These are phyloP conservation scores for Saturnispora halmiae DNA, from an alignment of 805 yeast genomes.

Conservation along the genomic window DNA sequence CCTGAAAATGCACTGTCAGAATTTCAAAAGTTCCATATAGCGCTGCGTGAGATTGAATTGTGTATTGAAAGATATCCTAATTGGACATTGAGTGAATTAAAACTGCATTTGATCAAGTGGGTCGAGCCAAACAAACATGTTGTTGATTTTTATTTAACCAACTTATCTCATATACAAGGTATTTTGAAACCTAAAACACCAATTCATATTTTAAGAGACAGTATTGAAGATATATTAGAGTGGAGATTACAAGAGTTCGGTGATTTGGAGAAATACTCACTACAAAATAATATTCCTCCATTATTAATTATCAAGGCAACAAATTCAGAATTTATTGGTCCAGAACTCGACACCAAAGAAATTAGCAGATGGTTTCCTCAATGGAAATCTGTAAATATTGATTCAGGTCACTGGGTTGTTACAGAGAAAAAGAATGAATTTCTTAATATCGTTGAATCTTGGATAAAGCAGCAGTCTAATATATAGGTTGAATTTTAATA, in stretches of 20 bases:
- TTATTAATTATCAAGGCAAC: slow-evolving; percentile 70
- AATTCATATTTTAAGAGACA: slow-evolving; percentile 49
- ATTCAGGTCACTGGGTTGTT: slow-evolving; percentile 88
- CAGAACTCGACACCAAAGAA: slow-evolving; percentile 13
- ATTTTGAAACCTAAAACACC: slow-evolving; percentile 43
- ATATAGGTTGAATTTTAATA: too few species aligned
- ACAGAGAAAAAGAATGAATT: slow-evolving; percentile 75
- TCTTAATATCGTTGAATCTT: slow-evolving; percentile 48
- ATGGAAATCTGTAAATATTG: slow-evolving; percentile 57
- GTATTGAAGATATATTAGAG: slow-evolving; percentile 54
- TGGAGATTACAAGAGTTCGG: slow-evolving; percentile 32
- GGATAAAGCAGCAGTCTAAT: slow-evolving; percentile 16
- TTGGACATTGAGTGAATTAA: slow-evolving; percentile 39
- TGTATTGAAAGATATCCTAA: slow-evolving; percentile 17
- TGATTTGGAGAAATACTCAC: slow-evolving; percentile 16
- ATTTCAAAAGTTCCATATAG: slow-evolving; percentile 25
- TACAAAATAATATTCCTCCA: slow-evolving; percentile 54
- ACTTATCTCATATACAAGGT: slow-evolving; percentile 34
- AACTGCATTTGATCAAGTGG: slow-evolving; percentile 47
- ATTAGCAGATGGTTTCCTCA: slow-evolving; percentile 43
- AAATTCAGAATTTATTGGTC: slow-evolving; percentile 37
- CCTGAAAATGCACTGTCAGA: slow-evolving; percentile 30
- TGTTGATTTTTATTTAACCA: slow-evolving; percentile 67
- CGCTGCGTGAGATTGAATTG: slow-evolving; percentile 15
- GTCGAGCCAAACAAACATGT: slow-evolving; percentile 53